Conservation (phyloP, 2,329 filamentous ascomycete species). For the Ustilaginoidea virens region DNA sequence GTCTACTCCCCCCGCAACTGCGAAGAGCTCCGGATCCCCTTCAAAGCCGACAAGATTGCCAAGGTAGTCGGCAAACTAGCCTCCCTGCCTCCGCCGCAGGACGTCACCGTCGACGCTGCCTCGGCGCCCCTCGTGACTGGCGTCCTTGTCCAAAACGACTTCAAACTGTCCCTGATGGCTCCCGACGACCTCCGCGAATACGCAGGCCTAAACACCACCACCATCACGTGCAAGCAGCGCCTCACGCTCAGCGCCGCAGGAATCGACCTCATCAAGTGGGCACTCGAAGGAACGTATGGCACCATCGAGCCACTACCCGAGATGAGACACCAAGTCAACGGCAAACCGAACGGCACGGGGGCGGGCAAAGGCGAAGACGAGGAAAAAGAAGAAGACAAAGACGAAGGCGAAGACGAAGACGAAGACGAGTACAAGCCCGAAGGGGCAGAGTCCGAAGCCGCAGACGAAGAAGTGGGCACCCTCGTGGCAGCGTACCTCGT, state of each 20-base stretch:
- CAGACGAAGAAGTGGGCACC: conserved; percentile 47
- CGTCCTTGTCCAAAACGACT: conserved; percentile 92
- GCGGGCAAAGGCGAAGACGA: conserved; percentile 14
- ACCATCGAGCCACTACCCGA: conserved; percentile 56
- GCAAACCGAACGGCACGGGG: conserved; percentile 16
- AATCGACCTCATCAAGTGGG: conserved; percentile 85
- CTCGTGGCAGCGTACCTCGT: conserved; percentile 47
- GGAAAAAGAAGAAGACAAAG: conserved; percentile 19
- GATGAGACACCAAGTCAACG: conserved; percentile 21
- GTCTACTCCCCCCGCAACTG: conserved; percentile 91
- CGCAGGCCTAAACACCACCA: conserved; percentile 90
- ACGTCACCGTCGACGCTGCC: conserved; percentile 16
- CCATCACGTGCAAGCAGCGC: conserved; percentile 82
- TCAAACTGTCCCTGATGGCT: conserved; percentile 93
- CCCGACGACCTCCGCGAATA: conserved; percentile 93
- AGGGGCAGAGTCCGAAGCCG: conserved; percentile 29
- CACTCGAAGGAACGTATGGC: conserved; percentile 86
- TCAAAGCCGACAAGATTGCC: conserved; percentile 86
- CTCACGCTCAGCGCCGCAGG: conserved; percentile 78
- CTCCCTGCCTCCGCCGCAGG: conserved; percentile 53
- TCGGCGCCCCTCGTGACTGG: conserved; percentile 54
- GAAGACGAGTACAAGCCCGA: conserved; percentile 10
- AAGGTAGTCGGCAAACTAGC: conserved; percentile 94
- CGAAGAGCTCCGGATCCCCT: conserved; percentile 87
- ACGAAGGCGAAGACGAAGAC: conserved; percentile 20